Percentiles rank a stretch among this genome's conserved stretches.
These are phyloP conservation scores for Boletus barrowsii DNA, from an alignment of 768 basidiomycete genomes.

Conservation along the genomic window DNA sequence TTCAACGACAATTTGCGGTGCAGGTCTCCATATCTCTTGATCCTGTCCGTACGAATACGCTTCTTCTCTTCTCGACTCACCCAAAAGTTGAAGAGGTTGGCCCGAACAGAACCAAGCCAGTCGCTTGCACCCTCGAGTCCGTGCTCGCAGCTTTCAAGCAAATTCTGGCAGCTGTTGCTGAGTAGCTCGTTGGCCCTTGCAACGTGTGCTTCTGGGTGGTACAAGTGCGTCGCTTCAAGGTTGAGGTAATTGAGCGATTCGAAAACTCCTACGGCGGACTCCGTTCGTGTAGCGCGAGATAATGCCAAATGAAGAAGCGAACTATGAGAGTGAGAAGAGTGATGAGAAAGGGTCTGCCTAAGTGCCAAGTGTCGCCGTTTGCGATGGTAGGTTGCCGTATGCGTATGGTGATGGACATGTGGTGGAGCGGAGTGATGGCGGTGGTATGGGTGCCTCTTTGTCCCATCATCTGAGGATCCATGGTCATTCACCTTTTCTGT, in stretches of 20 bases:
- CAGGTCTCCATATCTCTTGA: conserved; percentile 38
- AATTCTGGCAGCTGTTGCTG: conserved; percentile 22
- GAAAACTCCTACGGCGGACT: background rate
- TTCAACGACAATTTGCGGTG: conserved; percentile 34
- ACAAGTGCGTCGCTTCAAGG: background rate
- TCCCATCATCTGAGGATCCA: background rate
- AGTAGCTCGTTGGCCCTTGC: background rate
- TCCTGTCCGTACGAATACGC: conserved; percentile 29
- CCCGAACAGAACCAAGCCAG: conserved; percentile 50
- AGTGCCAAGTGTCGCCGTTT: background rate
- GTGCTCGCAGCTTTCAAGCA: conserved; percentile 44
- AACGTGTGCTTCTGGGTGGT: background rate
- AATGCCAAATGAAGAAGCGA: background rate
- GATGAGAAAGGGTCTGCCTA: background rate
- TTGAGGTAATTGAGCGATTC: background rate
- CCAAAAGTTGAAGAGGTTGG: conserved; percentile 39
- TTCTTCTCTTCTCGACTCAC: conserved; percentile 27
- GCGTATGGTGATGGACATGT: background rate
- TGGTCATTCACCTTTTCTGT: background rate
- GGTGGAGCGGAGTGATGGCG: background rate
- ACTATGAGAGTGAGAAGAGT: background rate
- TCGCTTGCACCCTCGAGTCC: conserved; percentile 40
- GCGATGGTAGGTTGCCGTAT: background rate
- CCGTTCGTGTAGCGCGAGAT: background rate
- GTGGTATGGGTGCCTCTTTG: background rate